Evolutionary conservation across 352 stramenopile genomes (phyloP).

Genomic region (Phytophthora pistaciae): DNA sequence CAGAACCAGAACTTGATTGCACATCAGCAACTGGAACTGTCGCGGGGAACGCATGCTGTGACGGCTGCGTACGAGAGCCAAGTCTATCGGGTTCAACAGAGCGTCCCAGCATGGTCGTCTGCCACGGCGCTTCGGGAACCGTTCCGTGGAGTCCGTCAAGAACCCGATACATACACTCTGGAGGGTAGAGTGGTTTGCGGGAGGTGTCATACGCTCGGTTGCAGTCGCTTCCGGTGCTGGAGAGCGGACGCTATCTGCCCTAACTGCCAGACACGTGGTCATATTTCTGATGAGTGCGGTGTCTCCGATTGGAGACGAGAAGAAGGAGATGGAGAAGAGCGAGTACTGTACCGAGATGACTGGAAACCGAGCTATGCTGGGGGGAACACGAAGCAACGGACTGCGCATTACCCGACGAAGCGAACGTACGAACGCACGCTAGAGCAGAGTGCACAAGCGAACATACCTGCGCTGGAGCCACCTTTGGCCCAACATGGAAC

Average conservation of each 20-base stretch:
- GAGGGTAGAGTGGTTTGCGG: not conserved
- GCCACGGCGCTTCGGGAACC: not conserved
- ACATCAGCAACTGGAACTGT: not conserved
- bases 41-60: not conserved
- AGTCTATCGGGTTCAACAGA: not conserved
- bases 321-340: too few species aligned
- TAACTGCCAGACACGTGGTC: not conserved
- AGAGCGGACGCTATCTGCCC: not conserved
- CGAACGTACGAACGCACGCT: not conserved
- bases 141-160: not conserved
- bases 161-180: not conserved
- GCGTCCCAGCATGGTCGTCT: too few species aligned
- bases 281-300: not conserved
- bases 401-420: not conserved
- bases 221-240: not conserved
- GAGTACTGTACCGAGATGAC: too few species aligned
- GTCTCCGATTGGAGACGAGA: too few species aligned
- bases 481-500: not conserved
- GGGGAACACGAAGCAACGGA: too few species aligned
- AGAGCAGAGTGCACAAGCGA: not conserved
- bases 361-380: too few species aligned
- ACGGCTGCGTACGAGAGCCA: not conserved
- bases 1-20: slow-evolving; percentile 1
- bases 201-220: not conserved
- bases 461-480: not conserved